phyloP scores from a whole-genome alignment of 2,329 filamentous ascomycete genomes.

The Aspergillus brasiliensis region DNA sequence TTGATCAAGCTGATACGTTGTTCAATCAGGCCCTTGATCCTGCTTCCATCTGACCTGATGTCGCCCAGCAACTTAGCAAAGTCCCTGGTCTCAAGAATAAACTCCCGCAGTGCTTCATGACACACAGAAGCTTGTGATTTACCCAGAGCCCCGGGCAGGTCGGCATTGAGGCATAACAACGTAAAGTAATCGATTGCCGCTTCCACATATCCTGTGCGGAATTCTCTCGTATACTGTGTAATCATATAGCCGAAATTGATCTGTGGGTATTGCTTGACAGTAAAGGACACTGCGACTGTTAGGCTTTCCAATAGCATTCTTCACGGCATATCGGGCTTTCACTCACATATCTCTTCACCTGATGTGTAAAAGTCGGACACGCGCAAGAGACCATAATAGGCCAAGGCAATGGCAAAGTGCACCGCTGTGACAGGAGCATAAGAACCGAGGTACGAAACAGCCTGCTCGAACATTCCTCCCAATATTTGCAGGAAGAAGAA shows the following conservation, averaged over 20 bases:
- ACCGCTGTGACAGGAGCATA: constrained; percentile 92
- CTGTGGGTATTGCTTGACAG: constrained; percentile 63
- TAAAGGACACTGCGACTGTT: constrained; percentile 53
- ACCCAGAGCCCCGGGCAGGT: constrained; percentile 73
- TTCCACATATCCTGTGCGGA: constrained; percentile 84
- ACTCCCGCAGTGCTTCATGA: constrained; percentile 88
- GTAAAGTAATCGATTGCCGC: constrained; percentile 92
- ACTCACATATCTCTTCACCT: constrained; percentile 67
- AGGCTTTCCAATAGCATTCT: constrained; percentile 14
- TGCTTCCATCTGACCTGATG: constrained; percentile 79
- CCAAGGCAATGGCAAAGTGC: constrained; percentile 87
- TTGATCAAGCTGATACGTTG: constrained; percentile 80
- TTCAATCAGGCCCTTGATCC: constrained; percentile 85
- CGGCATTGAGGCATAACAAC: constrained; percentile 87
- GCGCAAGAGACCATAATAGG: constrained; percentile 85
- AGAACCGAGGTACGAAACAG: constrained; percentile 84
- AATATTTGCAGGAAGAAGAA: constrained; percentile 93
- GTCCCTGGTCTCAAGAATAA: constrained; percentile 94
- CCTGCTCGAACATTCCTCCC: constrained; percentile 91
- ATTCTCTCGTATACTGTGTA: constrained; percentile 93
- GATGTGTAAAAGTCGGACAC: constrained; percentile 78
- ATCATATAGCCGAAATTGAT: constrained; percentile 94
- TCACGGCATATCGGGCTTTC: not conserved
- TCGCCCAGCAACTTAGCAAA: constrained; percentile 94
- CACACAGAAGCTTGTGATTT: constrained; percentile 78